These are phyloP conservation scores for Colletotrichum gigasporum DNA, from an alignment of 2,329 filamentous ascomycete genomes.

Conservation along the genomic window DNA sequence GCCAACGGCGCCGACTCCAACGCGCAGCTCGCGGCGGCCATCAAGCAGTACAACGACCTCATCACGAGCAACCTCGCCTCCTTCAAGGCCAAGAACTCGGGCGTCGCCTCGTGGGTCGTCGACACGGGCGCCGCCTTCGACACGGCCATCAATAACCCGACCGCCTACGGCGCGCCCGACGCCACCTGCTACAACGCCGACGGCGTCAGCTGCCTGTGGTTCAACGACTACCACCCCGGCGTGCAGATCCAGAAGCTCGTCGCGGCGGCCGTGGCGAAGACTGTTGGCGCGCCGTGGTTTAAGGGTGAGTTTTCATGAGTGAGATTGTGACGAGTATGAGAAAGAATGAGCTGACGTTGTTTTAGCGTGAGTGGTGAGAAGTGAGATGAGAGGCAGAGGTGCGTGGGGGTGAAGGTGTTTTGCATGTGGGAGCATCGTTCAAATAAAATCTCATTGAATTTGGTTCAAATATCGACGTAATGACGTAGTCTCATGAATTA, in stretches of 20 bases:
- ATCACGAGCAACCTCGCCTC: constrained; percentile 39
- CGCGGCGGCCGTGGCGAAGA: constrained; percentile 45
- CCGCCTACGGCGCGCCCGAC: constrained; percentile 50
- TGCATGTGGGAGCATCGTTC: no score
- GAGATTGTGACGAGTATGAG: fast-evolving
- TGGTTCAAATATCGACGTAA: no score
- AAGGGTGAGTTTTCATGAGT: not conserved
- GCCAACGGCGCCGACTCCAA: constrained; percentile 35
- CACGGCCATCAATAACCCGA: constrained; percentile 51
- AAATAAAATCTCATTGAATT: no score
- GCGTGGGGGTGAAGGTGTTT: no score
- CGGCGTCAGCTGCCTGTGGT: constrained; percentile 56
- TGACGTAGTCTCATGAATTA: no score
- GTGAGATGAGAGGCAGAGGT: no score
- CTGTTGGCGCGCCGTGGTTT: constrained; percentile 31
- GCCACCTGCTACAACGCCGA: constrained; percentile 52
- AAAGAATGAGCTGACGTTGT: no score
- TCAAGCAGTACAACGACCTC: constrained; percentile 49
- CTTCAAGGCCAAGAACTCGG: constrained; percentile 46
- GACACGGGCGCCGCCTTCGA: constrained; percentile 54
- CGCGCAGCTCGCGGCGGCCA: constrained; percentile 42
- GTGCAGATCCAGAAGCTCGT: constrained; percentile 51
- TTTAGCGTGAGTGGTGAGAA: no score
- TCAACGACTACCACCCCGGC: constrained; percentile 53
- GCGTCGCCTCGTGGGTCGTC: constrained; percentile 44